Base-by-base conservation (phyloP, 441 rosid species). In the Brassica balearica region DNA sequence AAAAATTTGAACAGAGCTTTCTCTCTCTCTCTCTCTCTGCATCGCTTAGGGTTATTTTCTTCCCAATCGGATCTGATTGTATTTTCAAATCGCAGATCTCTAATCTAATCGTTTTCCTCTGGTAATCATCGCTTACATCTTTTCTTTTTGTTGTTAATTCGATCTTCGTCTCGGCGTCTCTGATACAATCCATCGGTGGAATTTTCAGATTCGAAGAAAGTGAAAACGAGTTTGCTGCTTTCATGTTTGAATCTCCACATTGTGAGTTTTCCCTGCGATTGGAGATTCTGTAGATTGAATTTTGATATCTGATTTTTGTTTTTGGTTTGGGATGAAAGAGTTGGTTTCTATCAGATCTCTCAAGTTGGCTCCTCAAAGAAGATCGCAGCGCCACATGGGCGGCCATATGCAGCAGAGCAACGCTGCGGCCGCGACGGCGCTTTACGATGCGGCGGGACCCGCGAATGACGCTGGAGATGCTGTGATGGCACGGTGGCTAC, bases 301-400 rank as follows among this genome's bases (percentile, higher is more conserved):
- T 55, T 17, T 15, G 22, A 55, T 55, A 5, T 55, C 20, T 55
- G 23, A 51, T 53, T 53, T 53, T 53, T n/a, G 8, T 51, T 75
- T 1, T 64, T 53, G 69, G 69, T 77, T 77, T 71, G 53, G 82
- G 89, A 72, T 85, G 89, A 73, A 32, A 84, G 72, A 80, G 68
- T 60, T 87, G 20, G 20, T 14, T 12, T 87, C 48, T 83, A 74
- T 5, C 84, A 88, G 91, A 96, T 94, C 92, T 85, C 86, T 77
- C 82, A 92, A 96, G 88, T 96, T 96, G 99, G 99, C 99, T 88
- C 98, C 99, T 60, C 98, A 94, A 86, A 94, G 92, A 88, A 95
- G 99, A 83, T 92, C 97, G 75, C 98, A 94, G 94, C 98, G 99
- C 97, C 61, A 17, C 61, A 56, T 56, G 61, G 96, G 99, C 74